These are phyloP conservation scores for Dryadomyces quercivorus DNA, from an alignment of 2,329 filamentous ascomycete genomes.

Conservation along the genomic window DNA sequence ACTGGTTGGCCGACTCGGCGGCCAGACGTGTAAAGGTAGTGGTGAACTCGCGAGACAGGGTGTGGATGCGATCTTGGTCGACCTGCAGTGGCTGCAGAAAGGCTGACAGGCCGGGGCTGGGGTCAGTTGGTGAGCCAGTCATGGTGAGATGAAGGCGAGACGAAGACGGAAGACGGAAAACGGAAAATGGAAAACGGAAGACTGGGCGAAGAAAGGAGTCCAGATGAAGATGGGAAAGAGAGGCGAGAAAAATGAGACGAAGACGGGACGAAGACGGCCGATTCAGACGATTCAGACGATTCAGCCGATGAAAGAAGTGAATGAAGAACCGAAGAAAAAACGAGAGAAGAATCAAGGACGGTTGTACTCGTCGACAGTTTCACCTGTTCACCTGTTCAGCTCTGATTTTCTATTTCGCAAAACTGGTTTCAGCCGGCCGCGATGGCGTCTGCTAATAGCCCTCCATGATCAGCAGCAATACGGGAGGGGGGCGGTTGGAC, in stretches of 20 bases:
- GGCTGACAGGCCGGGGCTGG: constrained; percentile 18
- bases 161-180: neutral
- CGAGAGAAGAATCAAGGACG: neutral
- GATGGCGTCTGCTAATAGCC: neutral
- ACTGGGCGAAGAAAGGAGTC: neutral
- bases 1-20: constrained; percentile 40
- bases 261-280: neutral
- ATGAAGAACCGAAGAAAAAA: neutral
- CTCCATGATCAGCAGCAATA: neutral
- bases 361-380: neutral
- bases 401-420: neutral
- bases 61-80: constrained; percentile 30
- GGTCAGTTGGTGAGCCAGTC: neutral
- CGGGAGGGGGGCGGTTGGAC: neutral
- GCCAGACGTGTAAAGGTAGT: constrained; percentile 36
- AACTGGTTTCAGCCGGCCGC: neutral
- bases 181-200: neutral
- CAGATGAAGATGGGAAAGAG: neutral
- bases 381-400: neutral
- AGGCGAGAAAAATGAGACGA: too few relatives aligned
- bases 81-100: constrained; percentile 41
- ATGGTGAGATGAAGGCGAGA: neutral
- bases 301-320: too few relatives aligned
- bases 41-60: constrained; percentile 34
- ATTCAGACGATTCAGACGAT: too few relatives aligned